Evolutionary conservation across 352 stramenopile species (phyloP).

Genomic region (Phytophthora idaei): DNA sequence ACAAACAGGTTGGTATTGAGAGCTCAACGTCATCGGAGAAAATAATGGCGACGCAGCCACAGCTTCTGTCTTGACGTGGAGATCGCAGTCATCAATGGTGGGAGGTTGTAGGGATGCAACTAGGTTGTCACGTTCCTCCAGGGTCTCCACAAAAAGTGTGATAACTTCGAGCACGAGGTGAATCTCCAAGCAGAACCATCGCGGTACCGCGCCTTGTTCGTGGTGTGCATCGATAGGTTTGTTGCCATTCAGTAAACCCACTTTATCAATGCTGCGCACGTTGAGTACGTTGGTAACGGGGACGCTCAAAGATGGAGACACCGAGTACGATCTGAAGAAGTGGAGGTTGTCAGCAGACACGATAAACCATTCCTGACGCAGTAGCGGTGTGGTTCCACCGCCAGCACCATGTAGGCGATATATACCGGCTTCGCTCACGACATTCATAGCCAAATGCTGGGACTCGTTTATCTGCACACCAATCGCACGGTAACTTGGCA

Average conservation of each 20-base stretch:
- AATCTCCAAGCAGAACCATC: conserved; percentile 66
- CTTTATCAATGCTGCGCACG: conserved; percentile 40
- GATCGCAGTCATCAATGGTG: conserved; percentile 24
- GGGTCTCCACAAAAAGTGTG: conserved; percentile 64
- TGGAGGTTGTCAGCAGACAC: conserved; percentile 60
- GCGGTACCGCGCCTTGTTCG: conserved; percentile 11
- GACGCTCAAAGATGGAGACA: conserved; percentile 47
- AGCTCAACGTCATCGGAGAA: conserved; percentile 27
- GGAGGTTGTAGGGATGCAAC: conserved; percentile 27
- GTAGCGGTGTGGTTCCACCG: conserved; percentile 39
- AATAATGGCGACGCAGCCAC: conserved; percentile 21
- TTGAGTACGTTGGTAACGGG: conserved; percentile 53
- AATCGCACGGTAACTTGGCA: conserved; percentile 57
- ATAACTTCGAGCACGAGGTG: conserved; percentile 60
- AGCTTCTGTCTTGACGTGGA: conserved; percentile 17
- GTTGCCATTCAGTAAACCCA: conserved; percentile 23
- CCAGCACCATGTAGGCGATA: conserved; percentile 55
- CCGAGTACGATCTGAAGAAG: conserved; percentile 73
- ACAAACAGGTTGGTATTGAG: conserved; percentile 50
- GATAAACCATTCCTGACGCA: conserved; percentile 81
- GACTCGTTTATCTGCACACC: conserved; percentile 60
- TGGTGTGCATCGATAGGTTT: conserved; percentile 11
- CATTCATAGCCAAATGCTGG: conserved; percentile 58
- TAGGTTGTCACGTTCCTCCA: conserved; percentile 26
- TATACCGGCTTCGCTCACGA: conserved; percentile 63